Percentiles rank a stretch among this genome's conserved stretches.
Conservation (phyloP, 768 basidiomycete species). For the Amanita polypyramis region DNA sequence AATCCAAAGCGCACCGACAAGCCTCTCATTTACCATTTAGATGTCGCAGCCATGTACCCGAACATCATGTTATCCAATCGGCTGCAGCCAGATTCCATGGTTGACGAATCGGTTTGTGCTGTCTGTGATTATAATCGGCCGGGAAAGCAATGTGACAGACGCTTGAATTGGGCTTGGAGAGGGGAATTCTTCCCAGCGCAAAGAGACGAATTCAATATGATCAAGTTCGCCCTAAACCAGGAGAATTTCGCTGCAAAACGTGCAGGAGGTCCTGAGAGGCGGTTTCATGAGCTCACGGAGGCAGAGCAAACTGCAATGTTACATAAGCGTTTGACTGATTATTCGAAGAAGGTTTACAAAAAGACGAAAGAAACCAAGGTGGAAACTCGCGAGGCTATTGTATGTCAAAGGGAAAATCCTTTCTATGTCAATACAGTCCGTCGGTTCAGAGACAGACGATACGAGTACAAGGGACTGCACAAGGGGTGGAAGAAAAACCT, state of each 20-base stretch:
- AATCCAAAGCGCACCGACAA: conserved; percentile 81
- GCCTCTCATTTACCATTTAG: conserved; percentile 95
- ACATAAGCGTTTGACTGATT: conserved; percentile 96
- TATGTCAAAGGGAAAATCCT: conserved; percentile 95
- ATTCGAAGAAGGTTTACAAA: conserved; percentile 97
- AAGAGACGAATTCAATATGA: conserved; percentile 98
- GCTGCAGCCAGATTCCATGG: conserved; percentile 94
- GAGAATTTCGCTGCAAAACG: conserved; percentile 82
- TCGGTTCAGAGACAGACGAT: conserved; percentile 92
- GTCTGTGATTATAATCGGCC: conserved; percentile 98
- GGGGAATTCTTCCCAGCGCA: conserved; percentile 98
- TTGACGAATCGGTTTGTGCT: conserved; percentile 92
- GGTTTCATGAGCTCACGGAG: conserved; percentile 73
- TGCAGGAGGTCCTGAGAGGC: conserved; percentile 61
- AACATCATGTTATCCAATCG: conserved; percentile 99
- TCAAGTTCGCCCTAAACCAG: conserved; percentile 91
- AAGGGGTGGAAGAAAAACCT: conserved; percentile 99
- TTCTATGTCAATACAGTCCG: conserved; percentile 99
- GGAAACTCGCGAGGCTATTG: conserved; percentile 87
- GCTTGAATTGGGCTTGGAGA: conserved; percentile 96
- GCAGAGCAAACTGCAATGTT: conserved; percentile 86
- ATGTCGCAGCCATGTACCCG: conserved; percentile 99
- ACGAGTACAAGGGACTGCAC: conserved; percentile 96
- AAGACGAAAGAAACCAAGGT: conserved; percentile 97
- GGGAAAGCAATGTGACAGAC: conserved; percentile 87